phyloP scores from a whole-genome alignment of 495 filamentous ascomycete genomes.

The Tetracladium marchalianum region DNA sequence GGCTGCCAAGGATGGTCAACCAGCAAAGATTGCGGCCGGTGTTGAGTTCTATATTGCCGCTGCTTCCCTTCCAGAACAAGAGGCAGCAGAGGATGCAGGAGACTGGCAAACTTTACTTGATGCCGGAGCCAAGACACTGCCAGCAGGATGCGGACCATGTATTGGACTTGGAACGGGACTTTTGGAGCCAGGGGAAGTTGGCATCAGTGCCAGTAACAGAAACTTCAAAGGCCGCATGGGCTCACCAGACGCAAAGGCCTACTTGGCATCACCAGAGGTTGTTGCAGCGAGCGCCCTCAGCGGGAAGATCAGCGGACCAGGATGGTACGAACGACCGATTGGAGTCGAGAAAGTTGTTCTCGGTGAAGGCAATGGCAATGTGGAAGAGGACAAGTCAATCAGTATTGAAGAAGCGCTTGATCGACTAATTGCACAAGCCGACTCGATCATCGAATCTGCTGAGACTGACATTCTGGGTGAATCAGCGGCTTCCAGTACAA shows the following conservation, averaged over 20 bases:
- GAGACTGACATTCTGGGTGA: conserved; percentile 30
- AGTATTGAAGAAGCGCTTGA: conserved; percentile 59
- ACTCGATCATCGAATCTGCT: conserved; percentile 46
- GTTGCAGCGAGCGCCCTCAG: conserved; percentile 80
- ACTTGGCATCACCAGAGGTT: conserved; percentile 83
- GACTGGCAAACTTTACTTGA: conserved; percentile 82
- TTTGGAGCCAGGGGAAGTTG: conserved; percentile 75
- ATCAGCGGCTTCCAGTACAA: conserved; percentile 8
- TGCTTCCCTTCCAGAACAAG: conserved; percentile 73
- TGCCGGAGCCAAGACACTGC: conserved; percentile 66
- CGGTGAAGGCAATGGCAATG: conserved; percentile 60
- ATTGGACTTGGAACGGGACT: conserved; percentile 84
- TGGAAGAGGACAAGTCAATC: conserved; percentile 48
- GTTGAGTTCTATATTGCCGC: conserved; percentile 91
- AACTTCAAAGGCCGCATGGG: conserved; percentile 97
- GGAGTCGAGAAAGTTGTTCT: conserved; percentile 54
- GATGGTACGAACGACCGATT: conserved; percentile 65
- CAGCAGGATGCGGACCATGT: conserved; percentile 79
- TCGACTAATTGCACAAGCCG: conserved; percentile 55
- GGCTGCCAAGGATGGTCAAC: conserved; percentile 47
- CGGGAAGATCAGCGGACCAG: conserved; percentile 71
- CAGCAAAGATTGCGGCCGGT: conserved; percentile 64
- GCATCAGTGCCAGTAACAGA: conserved; percentile 81
- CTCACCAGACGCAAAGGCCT: conserved; percentile 68
- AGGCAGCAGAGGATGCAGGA: conserved; percentile 65